These are phyloP conservation scores for Cyberlindnera maritima DNA, from an alignment of 805 yeast species.

Conservation along the genomic window DNA sequence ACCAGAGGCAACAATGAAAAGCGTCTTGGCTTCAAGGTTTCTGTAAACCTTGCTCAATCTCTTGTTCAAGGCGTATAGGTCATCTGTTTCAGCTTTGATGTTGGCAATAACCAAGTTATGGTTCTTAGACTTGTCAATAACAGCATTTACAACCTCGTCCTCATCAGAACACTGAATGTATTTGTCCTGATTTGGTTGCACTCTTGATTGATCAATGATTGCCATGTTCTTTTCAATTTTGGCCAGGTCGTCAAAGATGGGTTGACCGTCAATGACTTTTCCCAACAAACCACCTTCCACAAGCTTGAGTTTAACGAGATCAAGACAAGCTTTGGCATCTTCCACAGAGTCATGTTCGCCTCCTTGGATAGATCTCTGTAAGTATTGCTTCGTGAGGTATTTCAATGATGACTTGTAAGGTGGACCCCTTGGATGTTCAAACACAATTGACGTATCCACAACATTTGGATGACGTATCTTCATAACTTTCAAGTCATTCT, in stretches of 20 bases:
- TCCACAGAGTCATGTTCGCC: conserved; percentile 84
- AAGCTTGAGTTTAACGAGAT: conserved; percentile 68
- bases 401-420: conserved; percentile 78
- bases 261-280: conserved; percentile 38
- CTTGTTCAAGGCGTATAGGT: conserved; percentile 32
- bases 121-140: conserved; percentile 22
- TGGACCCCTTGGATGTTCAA: conserved; percentile 79
- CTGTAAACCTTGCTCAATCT: conserved; percentile 49
- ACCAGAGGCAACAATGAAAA: conserved; percentile 61
- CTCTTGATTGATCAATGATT: conserved; percentile 33
- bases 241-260: conserved; percentile 39
- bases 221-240: conserved; percentile 29
- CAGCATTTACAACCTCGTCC: conserved; percentile 50
- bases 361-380: conserved; percentile 61
- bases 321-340: conserved; percentile 79
- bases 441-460: conserved; percentile 77
- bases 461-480: conserved; percentile 68
- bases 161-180: conserved; percentile 52
- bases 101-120: conserved; percentile 50
- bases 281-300: conserved; percentile 70
- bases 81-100: conserved; percentile 43
- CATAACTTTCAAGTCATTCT: conserved; percentile 74
- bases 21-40: conserved; percentile 53
- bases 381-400: conserved; percentile 58
- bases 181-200: conserved; percentile 23